Evolutionary conservation across 23 red algal species (phyloP).

Genomic region (Gracilaria caudata): DNA sequence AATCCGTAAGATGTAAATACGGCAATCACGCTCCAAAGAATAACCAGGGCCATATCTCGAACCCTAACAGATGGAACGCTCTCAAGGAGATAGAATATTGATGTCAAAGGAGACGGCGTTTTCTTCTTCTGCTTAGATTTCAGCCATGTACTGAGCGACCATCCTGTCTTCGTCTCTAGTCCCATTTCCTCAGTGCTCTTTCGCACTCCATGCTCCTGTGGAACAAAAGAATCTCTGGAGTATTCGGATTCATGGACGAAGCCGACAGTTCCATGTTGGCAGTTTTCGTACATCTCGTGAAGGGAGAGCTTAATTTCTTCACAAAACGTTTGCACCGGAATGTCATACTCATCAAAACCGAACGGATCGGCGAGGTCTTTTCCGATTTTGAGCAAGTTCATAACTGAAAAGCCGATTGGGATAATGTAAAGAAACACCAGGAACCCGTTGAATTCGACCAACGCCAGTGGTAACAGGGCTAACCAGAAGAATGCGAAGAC

Average conservation of each 20-base stretch:
- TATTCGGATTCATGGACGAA: slow-evolving; percentile 28
- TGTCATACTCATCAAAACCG: slow-evolving; percentile 42
- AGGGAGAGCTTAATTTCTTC: slow-evolving; percentile 42
- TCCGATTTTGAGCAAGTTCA: slow-evolving; percentile 50
- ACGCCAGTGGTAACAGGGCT: slow-evolving; percentile 23
- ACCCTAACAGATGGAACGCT: slow-evolving; percentile 10
- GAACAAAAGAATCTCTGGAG: neutral
- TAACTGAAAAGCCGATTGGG: slow-evolving; percentile 38
- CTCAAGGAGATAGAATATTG: neutral
- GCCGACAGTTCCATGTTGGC: neutral
- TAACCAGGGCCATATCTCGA: slow-evolving; percentile 13
- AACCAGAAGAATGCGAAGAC: slow-evolving; percentile 36
- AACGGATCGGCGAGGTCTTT: slow-evolving; percentile 41
- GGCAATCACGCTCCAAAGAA: slow-evolving; percentile 23
- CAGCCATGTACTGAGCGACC: neutral
- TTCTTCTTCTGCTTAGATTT: neutral
- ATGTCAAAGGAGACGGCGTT: neutral
- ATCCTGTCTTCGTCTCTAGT: neutral
- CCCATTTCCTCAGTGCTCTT: neutral
- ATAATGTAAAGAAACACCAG: slow-evolving; percentile 40
- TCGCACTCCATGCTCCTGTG: neutral
- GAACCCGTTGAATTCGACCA: slow-evolving; percentile 50
- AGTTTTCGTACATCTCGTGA: slow-evolving; percentile 21
- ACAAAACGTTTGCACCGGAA: slow-evolving; percentile 42
- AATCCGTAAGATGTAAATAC: slow-evolving; percentile 41